Conservation (phyloP, 2,329 filamentous ascomycete species). For the Fusarium papillatum region DNA sequence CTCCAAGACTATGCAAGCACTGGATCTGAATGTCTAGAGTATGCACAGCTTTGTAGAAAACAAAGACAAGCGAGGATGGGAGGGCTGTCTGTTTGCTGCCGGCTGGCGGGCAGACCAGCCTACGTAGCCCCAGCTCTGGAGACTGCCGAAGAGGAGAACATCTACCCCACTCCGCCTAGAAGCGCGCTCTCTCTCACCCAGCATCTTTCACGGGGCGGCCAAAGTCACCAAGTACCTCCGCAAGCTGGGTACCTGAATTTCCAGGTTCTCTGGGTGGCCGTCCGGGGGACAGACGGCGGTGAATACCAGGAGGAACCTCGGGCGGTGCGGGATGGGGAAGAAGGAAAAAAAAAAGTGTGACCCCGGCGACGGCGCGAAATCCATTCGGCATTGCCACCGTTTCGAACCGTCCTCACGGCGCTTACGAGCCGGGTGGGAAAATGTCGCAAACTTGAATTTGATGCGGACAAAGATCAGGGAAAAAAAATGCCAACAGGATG, state of each 20-base stretch:
- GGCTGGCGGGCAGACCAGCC: neutral
- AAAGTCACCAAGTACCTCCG: conserved; percentile 14
- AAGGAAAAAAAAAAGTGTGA: conserved; percentile 4
- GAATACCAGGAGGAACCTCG: conserved; percentile 26
- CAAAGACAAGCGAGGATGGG: neutral
- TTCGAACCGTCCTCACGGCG: conserved; percentile 11
- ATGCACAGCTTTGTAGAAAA: neutral
- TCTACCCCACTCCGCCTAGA: neutral
- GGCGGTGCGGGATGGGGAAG: conserved; percentile 21
- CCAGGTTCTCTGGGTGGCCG: conserved; percentile 16
- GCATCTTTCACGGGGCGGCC: neutral
- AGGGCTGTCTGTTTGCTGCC: neutral
- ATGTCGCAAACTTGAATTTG: neutral
- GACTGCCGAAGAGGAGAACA: conserved; percentile 10
- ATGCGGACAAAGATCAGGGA: neutral
- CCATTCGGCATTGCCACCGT: conserved; percentile 22
- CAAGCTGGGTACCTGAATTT: neutral
- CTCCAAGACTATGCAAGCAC: neutral
- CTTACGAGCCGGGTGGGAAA: neutral
- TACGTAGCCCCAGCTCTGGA: conserved; percentile 19
- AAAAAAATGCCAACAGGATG: neutral
- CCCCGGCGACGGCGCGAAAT: conserved; percentile 20
- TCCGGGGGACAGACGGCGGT: conserved; percentile 33
- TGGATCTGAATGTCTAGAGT: neutral
- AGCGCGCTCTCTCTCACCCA: neutral